phyloP scores from a whole-genome alignment of 2,329 filamentous ascomycete species.

The Talaromyces sp. region DNA sequence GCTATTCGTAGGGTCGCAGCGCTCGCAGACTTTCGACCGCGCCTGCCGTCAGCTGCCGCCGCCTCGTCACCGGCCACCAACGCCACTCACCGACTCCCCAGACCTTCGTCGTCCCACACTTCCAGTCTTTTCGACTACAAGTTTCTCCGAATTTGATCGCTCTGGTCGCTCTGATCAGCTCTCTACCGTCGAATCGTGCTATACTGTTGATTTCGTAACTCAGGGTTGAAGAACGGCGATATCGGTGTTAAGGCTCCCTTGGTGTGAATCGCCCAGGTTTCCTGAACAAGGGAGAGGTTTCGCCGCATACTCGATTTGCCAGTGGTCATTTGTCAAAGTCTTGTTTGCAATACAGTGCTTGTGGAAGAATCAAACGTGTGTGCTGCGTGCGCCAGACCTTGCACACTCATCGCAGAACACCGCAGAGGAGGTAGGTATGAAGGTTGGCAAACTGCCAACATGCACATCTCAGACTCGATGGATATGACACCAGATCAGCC shows the following conservation, averaged over 20 bases:
- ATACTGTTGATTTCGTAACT: not conserved
- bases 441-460: constrained; percentile 15
- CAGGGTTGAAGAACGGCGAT: not conserved
- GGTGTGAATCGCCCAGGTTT: not conserved
- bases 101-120: not conserved
- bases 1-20: not conserved
- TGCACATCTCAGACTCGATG: constrained; percentile 13
- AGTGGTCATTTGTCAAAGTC: not conserved
- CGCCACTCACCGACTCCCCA: not conserved
- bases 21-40: not conserved
- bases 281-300: not conserved
- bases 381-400: not conserved
- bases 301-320: not conserved
- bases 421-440: constrained; percentile 7
- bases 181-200: not conserved
- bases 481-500: constrained; percentile 16
- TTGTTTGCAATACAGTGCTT: not conserved
- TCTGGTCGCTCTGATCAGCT: not conserved
- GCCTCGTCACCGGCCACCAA: not conserved
- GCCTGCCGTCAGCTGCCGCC: not conserved
- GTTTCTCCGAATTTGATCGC: not conserved
- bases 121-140: not conserved
- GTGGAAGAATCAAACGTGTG: not conserved
- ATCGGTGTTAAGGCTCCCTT: not conserved
- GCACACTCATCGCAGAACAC: not conserved